Percentiles rank a stretch among this genome's conserved stretches.
phyloP scores from a whole-genome alignment of 192 early-diverging fungal genomes.

The Mortierella claussenii region DNA sequence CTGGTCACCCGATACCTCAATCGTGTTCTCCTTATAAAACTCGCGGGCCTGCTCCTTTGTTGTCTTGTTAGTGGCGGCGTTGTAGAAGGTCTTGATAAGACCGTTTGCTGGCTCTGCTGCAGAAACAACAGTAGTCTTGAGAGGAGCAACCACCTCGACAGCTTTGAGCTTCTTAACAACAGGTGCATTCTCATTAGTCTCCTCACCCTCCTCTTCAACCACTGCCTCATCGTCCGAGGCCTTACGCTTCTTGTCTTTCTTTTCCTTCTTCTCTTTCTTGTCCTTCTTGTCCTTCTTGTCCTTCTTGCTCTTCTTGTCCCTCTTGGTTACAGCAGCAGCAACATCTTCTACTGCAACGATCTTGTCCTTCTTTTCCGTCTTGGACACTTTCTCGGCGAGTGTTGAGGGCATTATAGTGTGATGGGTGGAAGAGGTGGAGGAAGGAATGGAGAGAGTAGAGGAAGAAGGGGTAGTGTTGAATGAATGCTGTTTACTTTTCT shows the following conservation, averaged over 20 bases:
- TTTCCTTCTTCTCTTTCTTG: conserved; percentile 40
- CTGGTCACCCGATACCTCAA: conserved; percentile 61
- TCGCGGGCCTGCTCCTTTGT: conserved; percentile 52
- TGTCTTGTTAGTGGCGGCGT: conserved; percentile 48
- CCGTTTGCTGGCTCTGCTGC: conserved; percentile 55
- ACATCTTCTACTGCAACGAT: conserved; percentile 3
- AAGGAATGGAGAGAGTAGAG: conserved; percentile 1
- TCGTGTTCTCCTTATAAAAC: conserved; percentile 60
- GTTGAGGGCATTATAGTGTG: conserved; percentile 21
- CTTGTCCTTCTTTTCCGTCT: conserved; percentile 28
- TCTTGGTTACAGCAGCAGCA: conserved; percentile 12
- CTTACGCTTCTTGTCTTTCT: conserved; percentile 55
- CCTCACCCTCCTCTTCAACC: conserved; percentile 3
- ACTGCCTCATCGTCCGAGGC: conserved; percentile 18
- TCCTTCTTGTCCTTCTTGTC: conserved; percentile 43
- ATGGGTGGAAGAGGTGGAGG: neutral
- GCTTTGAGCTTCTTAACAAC: conserved; percentile 52
- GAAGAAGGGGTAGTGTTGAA: too few species aligned
- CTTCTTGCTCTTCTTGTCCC: conserved; percentile 49
- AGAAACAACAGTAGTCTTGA: conserved; percentile 41
- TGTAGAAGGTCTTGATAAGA: conserved; percentile 56
- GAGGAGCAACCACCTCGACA: conserved; percentile 18
- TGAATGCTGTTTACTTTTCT: too few species aligned
- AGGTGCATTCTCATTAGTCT: conserved; percentile 7
- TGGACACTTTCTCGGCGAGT: neutral